Conservation (phyloP, 306 rosid species). For the Prunus salicina region DNA sequence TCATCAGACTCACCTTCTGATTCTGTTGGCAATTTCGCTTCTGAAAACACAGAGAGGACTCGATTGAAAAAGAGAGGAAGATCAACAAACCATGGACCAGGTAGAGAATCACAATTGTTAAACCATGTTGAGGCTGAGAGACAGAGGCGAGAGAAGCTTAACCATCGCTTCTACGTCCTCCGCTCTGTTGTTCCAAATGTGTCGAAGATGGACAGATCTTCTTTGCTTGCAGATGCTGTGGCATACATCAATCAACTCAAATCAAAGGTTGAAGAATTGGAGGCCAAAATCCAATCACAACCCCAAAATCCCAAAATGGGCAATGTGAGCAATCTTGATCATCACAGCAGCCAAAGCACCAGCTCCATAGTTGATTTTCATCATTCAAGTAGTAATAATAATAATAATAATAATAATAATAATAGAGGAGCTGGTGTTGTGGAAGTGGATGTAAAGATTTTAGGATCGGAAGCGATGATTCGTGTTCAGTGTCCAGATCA, state of each 20-base stretch:
- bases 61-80: background rate
- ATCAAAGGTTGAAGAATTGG: constrained; percentile 18
- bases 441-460: constrained; percentile 34
- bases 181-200: constrained; percentile 51
- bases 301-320: background rate
- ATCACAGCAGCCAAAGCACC: background rate
- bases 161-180: constrained; percentile 45
- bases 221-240: constrained; percentile 41
- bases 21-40: background rate
- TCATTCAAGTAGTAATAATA: background rate
- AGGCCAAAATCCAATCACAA: constrained; percentile 1
- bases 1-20: background rate
- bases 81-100: background rate
- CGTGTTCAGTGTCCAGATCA: constrained; percentile 37
- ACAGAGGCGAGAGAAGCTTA: constrained; percentile 40
- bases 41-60: background rate
- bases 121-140: constrained; percentile 48
- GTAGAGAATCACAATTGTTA: background rate
- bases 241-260: constrained; percentile 39
- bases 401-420: background rate
- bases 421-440: background rate
- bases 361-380: background rate
- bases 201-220: constrained; percentile 54
- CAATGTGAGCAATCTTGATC: background rate
- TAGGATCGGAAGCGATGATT: constrained; percentile 46